phyloP scores from a whole-genome alignment of 768 basidiomycete species.

The Tulasnella sp. region DNA sequence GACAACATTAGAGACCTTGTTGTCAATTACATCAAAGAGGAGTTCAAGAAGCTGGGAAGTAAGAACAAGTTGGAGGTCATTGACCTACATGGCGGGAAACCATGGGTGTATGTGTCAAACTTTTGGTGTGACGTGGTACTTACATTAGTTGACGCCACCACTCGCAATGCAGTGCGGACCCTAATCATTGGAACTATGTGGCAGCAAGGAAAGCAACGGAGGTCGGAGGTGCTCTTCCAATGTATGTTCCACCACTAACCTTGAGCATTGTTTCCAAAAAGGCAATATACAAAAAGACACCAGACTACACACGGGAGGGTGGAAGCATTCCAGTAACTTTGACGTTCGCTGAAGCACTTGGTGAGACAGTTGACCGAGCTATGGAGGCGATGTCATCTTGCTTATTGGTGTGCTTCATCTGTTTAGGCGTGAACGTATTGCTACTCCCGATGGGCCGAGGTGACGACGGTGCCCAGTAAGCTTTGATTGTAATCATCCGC shows the following conservation, averaged over 20 bases:
- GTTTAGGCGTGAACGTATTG: slow-evolving; percentile 54
- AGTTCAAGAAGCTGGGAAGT: slow-evolving; percentile 72
- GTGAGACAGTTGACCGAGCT: slow-evolving; percentile 20
- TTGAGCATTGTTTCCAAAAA: slow-evolving; percentile 16
- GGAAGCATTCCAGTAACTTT: slow-evolving; percentile 90
- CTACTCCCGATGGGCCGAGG: slow-evolving; percentile 87
- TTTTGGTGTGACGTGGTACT: slow-evolving; percentile 16
- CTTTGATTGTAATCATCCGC: too few relatives aligned
- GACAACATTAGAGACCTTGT: slow-evolving; percentile 61
- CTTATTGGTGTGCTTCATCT: neutral
- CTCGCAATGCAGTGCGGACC: slow-evolving; percentile 34
- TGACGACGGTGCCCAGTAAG: slow-evolving; percentile 90
- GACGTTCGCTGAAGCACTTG: slow-evolving; percentile 79
- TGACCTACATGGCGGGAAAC: slow-evolving; percentile 67
- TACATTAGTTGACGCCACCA: too few relatives aligned
- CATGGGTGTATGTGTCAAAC: slow-evolving; percentile 48
- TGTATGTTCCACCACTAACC: neutral
- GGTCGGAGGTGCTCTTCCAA: slow-evolving; percentile 27
- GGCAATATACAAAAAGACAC: slow-evolving; percentile 54
- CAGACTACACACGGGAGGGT: slow-evolving; percentile 81
- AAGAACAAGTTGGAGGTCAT: slow-evolving; percentile 73
- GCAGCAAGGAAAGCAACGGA: slow-evolving; percentile 80
- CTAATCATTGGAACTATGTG: slow-evolving; percentile 85
- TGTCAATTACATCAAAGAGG: slow-evolving; percentile 49
- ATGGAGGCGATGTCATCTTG: neutral